Percentiles rank a stretch among this genome's conserved stretches.
Evolutionary conservation across 306 rosid species (phyloP).

Genomic region (Luffa acutangula): DNA sequence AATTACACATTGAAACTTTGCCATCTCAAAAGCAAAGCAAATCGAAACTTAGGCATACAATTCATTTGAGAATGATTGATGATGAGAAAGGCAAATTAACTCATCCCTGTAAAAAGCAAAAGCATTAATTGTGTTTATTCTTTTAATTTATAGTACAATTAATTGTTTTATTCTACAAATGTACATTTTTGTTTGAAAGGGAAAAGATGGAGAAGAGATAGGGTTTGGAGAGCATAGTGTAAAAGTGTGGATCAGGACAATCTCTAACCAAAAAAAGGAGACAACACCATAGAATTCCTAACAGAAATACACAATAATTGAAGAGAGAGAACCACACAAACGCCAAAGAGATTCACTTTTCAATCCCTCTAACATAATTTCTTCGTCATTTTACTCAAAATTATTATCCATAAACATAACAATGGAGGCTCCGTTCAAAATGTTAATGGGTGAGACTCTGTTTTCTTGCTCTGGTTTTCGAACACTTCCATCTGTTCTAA

Average conservation of each 20-base stretch:
- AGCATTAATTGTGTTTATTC: not conserved
- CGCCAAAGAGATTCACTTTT: not conserved
- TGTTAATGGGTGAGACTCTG: too few relatives aligned
- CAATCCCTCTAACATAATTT: too few relatives aligned
- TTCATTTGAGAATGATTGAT: not conserved
- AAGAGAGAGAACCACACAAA: not conserved
- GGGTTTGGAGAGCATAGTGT: too few relatives aligned
- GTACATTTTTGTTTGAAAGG: too few relatives aligned
- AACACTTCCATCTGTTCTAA: too few relatives aligned
- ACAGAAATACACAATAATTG: not conserved
- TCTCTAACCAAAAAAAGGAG: too few relatives aligned
- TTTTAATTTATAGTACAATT: not conserved
- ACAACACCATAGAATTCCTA: too few relatives aligned
- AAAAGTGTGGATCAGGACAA: too few relatives aligned
- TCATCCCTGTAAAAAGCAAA: not conserved
- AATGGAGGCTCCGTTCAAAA: not conserved
- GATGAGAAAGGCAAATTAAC: not conserved
- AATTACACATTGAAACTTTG: too few relatives aligned
- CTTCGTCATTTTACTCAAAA: too few relatives aligned
- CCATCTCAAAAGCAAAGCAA: not conserved
- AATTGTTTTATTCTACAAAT: not conserved
- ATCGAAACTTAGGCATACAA: not conserved
- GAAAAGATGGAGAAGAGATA: too few relatives aligned
- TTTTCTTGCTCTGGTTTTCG: not conserved
- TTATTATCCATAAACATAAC: too few relatives aligned